A percentile compares a stretch with the other conserved stretches of the same genome.
Conservation (phyloP, 2,329 filamentous ascomycete species). For the Fusarium sp. region DNA sequence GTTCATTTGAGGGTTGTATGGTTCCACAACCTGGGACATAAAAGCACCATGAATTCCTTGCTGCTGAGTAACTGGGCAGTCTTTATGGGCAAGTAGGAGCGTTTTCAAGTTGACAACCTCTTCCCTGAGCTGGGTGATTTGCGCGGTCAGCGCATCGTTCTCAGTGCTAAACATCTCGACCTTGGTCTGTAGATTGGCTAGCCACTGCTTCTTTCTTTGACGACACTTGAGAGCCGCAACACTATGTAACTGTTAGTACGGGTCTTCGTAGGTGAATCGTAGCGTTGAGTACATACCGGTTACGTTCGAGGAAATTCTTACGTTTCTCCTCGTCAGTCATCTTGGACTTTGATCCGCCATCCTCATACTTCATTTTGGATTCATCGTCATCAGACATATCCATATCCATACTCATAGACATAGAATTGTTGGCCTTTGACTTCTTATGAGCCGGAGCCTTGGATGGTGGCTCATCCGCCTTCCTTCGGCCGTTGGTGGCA, state of each 20-base stretch:
- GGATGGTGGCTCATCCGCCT: conserved; percentile 74
- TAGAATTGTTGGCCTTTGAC: conserved; percentile 63
- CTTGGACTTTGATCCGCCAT: conserved; percentile 42
- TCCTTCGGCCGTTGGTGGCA: conserved; percentile 77
- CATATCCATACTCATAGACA: conserved; percentile 59
- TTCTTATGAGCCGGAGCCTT: conserved; percentile 80
- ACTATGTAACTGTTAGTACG: conserved; percentile 60
- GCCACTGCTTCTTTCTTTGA: conserved; percentile 99
- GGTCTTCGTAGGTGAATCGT: not conserved
- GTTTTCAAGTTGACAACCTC: conserved; percentile 97
- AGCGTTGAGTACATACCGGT: conserved; percentile 75
- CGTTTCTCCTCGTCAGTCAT: conserved; percentile 89
- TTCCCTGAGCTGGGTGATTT: conserved; percentile 87
- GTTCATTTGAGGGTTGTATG: conserved; percentile 69
- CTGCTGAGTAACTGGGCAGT: conserved; percentile 91
- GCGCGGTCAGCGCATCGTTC: conserved; percentile 87
- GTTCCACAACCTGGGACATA: conserved; percentile 69
- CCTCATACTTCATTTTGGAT: conserved; percentile 49
- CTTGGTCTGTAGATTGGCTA: conserved; percentile 92
- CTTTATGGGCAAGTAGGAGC: conserved; percentile 91
- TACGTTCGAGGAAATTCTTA: conserved; percentile 96
- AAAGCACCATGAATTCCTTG: conserved; percentile 73
- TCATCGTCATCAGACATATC: conserved; percentile 69
- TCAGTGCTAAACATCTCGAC: conserved; percentile 93
- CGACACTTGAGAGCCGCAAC: conserved; percentile 97